phyloP scores from a whole-genome alignment of 1,284 basidiomycete species.

The Golubevia pallescens region DNA sequence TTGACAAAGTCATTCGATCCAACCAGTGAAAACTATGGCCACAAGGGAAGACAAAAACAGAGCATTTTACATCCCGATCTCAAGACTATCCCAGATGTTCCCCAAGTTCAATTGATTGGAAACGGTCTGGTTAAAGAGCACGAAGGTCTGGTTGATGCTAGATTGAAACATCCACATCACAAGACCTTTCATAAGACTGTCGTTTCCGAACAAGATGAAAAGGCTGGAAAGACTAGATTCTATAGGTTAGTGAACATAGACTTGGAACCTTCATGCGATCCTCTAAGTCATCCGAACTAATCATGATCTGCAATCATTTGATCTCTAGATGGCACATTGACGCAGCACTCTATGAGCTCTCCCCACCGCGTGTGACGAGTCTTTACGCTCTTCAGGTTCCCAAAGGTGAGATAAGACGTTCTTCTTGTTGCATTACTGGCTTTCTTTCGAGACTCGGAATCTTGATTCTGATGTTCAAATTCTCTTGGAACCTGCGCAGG shows the following conservation, averaged over 20 bases:
- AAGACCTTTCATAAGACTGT: slow-evolving; percentile 84
- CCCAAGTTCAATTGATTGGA: slow-evolving; percentile 65
- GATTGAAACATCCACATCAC: slow-evolving; percentile 78
- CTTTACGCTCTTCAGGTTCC: slow-evolving; percentile 82
- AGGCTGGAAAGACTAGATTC: slow-evolving; percentile 78
- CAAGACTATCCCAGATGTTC: slow-evolving; percentile 58
- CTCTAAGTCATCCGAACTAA: neutral
- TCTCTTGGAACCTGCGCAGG: too few species aligned
- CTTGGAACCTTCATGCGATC: neutral
- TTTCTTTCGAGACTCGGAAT: too few species aligned
- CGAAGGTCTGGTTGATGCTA: slow-evolving; percentile 21
- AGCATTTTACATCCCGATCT: slow-evolving; percentile 63
- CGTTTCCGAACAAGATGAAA: slow-evolving; percentile 79
- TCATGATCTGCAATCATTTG: neutral
- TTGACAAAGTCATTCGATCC: slow-evolving; percentile 41
- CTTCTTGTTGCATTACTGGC: too few species aligned
- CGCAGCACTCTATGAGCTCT: slow-evolving; percentile 84
- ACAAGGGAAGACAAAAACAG: slow-evolving; percentile 34
- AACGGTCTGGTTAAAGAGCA: slow-evolving; percentile 42
- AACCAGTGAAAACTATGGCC: slow-evolving; percentile 31
- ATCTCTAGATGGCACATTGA: slow-evolving; percentile 75
- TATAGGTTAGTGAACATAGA: slow-evolving; percentile 66
- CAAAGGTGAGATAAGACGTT: too few species aligned
- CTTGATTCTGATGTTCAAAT: too few species aligned
- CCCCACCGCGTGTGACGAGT: slow-evolving; percentile 80